Conservation (phyloP, 2,329 filamentous ascomycete genomes). For the Aureobasidium mangrovei region DNA sequence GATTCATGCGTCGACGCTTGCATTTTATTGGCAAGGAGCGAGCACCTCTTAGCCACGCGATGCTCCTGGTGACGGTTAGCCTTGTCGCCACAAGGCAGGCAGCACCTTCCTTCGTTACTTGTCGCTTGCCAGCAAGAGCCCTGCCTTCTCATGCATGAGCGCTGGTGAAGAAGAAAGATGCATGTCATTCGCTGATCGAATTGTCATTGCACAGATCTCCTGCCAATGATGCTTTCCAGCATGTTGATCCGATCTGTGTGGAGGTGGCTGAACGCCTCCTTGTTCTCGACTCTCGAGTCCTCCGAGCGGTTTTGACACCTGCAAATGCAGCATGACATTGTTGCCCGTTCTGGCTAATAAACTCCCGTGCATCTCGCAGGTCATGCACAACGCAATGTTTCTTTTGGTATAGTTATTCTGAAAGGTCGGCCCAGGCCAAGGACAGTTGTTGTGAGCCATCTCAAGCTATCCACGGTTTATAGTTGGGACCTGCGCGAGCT, state of each 20-base stretch:
- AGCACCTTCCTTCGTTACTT: background rate
- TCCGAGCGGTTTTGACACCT: constrained; percentile 10
- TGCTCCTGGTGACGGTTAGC: background rate
- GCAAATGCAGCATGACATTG: background rate
- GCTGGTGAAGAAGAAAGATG: background rate
- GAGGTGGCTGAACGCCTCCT: constrained; percentile 10
- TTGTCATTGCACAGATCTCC: constrained; percentile 4
- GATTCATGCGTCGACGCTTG: constrained; percentile 6
- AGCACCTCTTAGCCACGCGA: background rate
- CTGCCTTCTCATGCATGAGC: background rate
- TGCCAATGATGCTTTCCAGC: background rate
- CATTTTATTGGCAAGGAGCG: background rate
- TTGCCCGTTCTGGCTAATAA: background rate
- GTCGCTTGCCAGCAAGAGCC: background rate
- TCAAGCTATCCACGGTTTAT: background rate
- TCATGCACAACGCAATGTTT: background rate
- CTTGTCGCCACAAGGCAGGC: background rate
- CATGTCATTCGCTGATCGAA: background rate
- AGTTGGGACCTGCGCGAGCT: constrained; percentile 1
- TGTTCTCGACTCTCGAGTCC: constrained; percentile 9
- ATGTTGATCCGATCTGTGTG: constrained; percentile 11
- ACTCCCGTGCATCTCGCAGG: background rate
- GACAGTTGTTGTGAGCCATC: background rate
- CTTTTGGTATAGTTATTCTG: background rate
- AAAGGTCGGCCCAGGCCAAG: background rate